A percentile compares a stretch with the other conserved stretches of the same genome.
Conservation (phyloP, 2,329 filamentous ascomycete species). For the Cordyceps militaris region DNA sequence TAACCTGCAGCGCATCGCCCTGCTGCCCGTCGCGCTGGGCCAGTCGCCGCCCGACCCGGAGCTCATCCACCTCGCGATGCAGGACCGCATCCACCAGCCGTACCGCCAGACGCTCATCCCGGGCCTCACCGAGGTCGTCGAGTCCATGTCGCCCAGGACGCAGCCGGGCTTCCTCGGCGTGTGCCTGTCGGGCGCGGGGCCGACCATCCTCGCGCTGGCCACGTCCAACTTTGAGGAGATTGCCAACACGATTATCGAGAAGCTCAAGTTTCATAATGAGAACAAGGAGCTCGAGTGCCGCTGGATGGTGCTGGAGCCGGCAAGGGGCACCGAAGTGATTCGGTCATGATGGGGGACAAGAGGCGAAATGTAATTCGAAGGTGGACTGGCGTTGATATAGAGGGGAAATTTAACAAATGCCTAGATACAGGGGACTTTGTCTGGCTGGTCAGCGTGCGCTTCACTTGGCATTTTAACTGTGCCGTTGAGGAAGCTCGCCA, state of each 20-base stretch:
- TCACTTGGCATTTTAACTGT: constrained; percentile 3
- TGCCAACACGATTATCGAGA: constrained; percentile 66
- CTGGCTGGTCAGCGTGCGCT: not conserved
- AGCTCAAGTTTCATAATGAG: constrained; percentile 55
- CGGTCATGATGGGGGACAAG: constrained; percentile 20
- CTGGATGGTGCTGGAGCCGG: constrained; percentile 85
- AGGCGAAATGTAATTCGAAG: not conserved
- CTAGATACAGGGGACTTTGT: not conserved
- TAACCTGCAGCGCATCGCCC: constrained; percentile 88
- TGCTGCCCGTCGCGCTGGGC: constrained; percentile 83
- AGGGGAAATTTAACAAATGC: not conserved
- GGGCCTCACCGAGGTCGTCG: constrained; percentile 81
- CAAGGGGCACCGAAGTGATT: constrained; percentile 57
- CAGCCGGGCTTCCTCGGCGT: constrained; percentile 88
- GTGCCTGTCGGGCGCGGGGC: constrained; percentile 89
- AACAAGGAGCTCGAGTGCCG: constrained; percentile 66
- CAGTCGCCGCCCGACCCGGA: constrained; percentile 85
- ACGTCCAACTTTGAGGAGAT: constrained; percentile 86
- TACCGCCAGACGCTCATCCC: constrained; percentile 90
- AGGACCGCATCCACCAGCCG: constrained; percentile 96
- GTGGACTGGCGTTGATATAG: not conserved
- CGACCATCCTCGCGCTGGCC: constrained; percentile 88
- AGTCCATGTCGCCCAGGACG: constrained; percentile 79
- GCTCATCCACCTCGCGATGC: constrained; percentile 96
- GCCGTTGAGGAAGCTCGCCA: not conserved